Conservation (phyloP, 139 green algal species). For the Haematococcus sp. region DNA sequence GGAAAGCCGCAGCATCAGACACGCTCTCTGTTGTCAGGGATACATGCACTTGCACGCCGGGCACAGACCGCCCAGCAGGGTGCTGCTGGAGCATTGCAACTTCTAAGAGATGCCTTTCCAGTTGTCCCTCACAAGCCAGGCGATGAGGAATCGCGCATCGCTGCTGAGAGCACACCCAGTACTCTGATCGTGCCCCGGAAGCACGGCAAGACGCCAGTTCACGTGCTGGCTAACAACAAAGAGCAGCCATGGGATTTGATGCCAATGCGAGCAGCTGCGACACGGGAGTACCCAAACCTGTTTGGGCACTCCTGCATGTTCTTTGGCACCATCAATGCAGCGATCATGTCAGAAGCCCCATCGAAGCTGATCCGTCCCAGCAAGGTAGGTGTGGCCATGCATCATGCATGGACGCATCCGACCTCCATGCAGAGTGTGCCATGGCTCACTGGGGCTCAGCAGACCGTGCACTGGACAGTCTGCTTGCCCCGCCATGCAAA, state of each 20-base stretch:
- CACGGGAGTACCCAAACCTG: conserved; percentile 28
- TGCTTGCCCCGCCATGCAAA: too few relatives aligned
- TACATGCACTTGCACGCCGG: too few relatives aligned
- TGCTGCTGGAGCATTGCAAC: too few relatives aligned
- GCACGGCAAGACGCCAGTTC: conserved; percentile 9
- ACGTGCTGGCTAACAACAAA: conserved; percentile 16
- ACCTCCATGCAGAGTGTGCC: too few relatives aligned
- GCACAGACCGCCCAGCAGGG: too few relatives aligned
- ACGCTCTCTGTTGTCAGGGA: too few relatives aligned
- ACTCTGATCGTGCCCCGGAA: conserved; percentile 8
- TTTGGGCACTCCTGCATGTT: conserved; percentile 24
- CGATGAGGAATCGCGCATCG: not conserved
- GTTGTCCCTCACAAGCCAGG: not conserved
- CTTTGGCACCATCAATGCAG: conserved; percentile 17
- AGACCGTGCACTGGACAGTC: too few relatives aligned
- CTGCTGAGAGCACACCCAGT: not conserved
- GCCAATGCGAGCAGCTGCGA: conserved; percentile 22
- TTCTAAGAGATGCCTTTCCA: not conserved
- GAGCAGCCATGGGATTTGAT: conserved; percentile 32
- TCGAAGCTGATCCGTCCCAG: conserved; percentile 18
- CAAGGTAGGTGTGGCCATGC: not conserved
- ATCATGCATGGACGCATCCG: too few relatives aligned
- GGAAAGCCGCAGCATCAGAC: too few relatives aligned
- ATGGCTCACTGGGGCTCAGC: too few relatives aligned
- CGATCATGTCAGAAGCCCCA: conserved; percentile 1